Conservation (phyloP, 108 stramenopile genomes). For the Skeletonema potamos region DNA sequence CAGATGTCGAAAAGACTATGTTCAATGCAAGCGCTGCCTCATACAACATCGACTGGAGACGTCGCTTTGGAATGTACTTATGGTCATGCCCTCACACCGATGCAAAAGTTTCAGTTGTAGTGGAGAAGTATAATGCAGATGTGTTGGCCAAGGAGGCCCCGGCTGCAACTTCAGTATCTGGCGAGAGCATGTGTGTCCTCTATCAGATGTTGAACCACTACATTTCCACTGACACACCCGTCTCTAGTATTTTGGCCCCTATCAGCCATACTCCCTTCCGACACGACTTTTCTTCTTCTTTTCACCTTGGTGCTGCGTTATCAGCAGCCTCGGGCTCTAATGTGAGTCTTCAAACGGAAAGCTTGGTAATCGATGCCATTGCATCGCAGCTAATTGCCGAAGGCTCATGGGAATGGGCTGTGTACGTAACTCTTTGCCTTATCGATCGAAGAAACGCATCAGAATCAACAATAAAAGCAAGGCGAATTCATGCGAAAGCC, state of each 20-base stretch:
- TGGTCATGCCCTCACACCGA: conserved; percentile 42
- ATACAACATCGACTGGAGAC: conserved; percentile 66
- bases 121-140: conserved; percentile 56
- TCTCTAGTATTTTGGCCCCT: conserved; percentile 34
- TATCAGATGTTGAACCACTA: conserved; percentile 55
- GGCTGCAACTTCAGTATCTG: conserved; percentile 39
- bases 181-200: conserved; percentile 45
- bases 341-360: conserved; percentile 46
- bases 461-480: conserved; percentile 15
- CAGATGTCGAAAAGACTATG: conserved; percentile 55
- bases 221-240: conserved; percentile 7
- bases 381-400: conserved; percentile 59
- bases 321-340: conserved; percentile 46
- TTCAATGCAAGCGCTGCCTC: conserved; percentile 32
- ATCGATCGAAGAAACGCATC: conserved; percentile 14
- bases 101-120: conserved; percentile 32
- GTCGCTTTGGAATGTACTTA: conserved; percentile 68
- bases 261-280: conserved; percentile 32
- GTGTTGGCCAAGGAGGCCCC: conserved; percentile 56
- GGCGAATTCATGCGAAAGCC: conserved; percentile 44
- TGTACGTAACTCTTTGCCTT: conserved; percentile 62
- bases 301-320: conserved; percentile 57
- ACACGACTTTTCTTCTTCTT: conserved; percentile 50
- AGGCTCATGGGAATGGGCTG: conserved; percentile 83
- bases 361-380: conserved; percentile 55